Evolutionary conservation across 192 early-diverging fungal species (phyloP).

Genomic region (Geosiphon pyriformis): DNA sequence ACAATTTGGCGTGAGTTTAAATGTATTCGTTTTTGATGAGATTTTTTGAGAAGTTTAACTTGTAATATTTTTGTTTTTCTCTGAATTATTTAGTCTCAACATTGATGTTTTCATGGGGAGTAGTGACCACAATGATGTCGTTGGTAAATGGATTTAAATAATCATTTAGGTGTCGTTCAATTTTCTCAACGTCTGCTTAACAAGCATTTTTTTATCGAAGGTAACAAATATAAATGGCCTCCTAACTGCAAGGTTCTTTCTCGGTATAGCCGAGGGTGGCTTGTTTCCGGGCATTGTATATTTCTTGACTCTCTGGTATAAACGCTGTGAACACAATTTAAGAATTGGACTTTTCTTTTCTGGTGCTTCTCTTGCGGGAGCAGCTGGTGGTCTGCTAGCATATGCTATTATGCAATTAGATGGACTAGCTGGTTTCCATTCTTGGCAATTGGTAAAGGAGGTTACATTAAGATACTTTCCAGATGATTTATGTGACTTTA

Average conservation of each 20-base stretch:
- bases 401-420: constrained; percentile 60
- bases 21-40: background rate
- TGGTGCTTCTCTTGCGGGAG: constrained; percentile 47
- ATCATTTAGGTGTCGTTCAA: background rate
- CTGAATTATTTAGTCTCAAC: constrained; percentile 32
- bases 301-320: constrained; percentile 55
- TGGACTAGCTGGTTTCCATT: constrained; percentile 38
- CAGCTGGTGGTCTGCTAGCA: constrained; percentile 60
- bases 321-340: constrained; percentile 45
- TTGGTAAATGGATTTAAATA: constrained; percentile 36
- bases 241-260: constrained; percentile 50
- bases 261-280: constrained; percentile 54
- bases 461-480: background rate
- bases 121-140: constrained; percentile 48
- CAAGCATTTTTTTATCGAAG: background rate
- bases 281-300: constrained; percentile 55
- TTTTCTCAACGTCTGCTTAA: constrained; percentile 1
- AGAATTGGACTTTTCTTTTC: constrained; percentile 52
- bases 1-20: constrained; percentile 41
- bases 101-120: constrained; percentile 54
- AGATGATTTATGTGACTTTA: constrained; percentile 17
- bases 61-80: background rate
- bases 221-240: constrained; percentile 34
- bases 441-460: constrained; percentile 47
- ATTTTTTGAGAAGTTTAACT: background rate